phyloP scores from a whole-genome alignment of 148 eudicot species.

The Chenopodium berlandieri region DNA sequence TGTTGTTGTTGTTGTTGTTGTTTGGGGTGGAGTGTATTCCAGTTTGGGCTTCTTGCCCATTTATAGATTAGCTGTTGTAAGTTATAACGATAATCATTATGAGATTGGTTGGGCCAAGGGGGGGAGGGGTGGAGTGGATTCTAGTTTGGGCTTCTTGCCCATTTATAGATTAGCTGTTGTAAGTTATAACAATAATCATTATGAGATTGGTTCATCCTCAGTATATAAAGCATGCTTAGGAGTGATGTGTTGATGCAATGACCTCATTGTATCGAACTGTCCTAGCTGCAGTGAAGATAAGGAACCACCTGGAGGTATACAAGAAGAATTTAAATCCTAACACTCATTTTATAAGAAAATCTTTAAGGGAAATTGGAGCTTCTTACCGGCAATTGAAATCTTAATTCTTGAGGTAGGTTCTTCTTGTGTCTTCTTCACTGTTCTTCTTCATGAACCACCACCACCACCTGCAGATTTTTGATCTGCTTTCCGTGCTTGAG shows the following conservation, averaged over 20 bases:
- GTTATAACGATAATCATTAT: too few species aligned
- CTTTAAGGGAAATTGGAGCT: too few species aligned
- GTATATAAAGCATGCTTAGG: not conserved
- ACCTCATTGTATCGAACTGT: not conserved
- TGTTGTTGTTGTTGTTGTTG: too few species aligned
- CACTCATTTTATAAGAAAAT: too few species aligned
- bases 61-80: not conserved
- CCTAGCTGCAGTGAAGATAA: not conserved
- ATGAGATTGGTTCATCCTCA: not conserved
- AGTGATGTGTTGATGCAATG: not conserved
- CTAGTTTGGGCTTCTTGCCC: too few species aligned
- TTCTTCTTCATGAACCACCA: not conserved
- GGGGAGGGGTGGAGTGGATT: not conserved
- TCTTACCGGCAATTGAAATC: too few species aligned
- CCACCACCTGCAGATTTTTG: not conserved
- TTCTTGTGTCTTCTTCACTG: not conserved
- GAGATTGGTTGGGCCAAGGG: not conserved
- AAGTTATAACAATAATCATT: too few species aligned
- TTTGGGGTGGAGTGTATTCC: not conserved
- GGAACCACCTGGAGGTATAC: not conserved
- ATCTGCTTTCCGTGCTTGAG: not conserved
- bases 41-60: too few species aligned
- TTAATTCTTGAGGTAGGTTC: not conserved
- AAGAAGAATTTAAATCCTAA: too few species aligned
- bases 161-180: not conserved